Evolutionary conservation across 2,329 filamentous ascomycete species (phyloP).

Genomic region (Chaetomium globosum): DNA sequence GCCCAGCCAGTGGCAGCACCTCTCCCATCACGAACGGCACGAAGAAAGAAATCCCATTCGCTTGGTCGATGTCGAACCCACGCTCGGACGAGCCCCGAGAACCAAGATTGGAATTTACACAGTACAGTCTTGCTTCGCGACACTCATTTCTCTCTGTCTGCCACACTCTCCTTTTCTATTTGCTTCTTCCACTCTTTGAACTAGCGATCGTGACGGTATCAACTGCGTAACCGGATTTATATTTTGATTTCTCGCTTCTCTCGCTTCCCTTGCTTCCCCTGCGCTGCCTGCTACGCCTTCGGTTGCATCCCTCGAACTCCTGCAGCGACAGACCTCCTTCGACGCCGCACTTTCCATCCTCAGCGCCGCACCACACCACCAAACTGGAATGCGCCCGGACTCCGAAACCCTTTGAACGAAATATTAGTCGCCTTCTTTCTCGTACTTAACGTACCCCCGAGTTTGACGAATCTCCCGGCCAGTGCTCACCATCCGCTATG

Average conservation of each 20-base stretch:
- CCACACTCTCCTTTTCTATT: not conserved
- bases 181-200: conserved; percentile 11
- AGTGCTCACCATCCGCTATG: conserved; percentile 15
- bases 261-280: not conserved
- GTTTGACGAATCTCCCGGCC: not conserved
- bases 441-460: conserved; percentile 1
- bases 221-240: not conserved
- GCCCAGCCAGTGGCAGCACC: conserved; percentile 18
- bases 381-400: conserved; percentile 31
- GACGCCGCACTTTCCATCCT: not conserved
- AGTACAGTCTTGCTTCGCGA: conserved; percentile 18
- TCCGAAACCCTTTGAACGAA: conserved; percentile 12
- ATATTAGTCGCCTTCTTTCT: conserved; percentile 5
- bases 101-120: not conserved
- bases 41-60: conserved; percentile 19
- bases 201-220: not conserved
- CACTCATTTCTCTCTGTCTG: conserved; percentile 22
- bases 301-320: not conserved
- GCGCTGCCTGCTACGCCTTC: not conserved
- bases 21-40: not conserved
- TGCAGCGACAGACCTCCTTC: not conserved
- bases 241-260: not conserved
- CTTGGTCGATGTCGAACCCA: conserved; percentile 13
- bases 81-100: not conserved
- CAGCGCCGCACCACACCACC: not conserved